Evolutionary conservation across 2,329 filamentous ascomycete genomes (phyloP), one percentile per base, ranked within the genome.

Genomic region (Fusarium azukiicola): DNA sequence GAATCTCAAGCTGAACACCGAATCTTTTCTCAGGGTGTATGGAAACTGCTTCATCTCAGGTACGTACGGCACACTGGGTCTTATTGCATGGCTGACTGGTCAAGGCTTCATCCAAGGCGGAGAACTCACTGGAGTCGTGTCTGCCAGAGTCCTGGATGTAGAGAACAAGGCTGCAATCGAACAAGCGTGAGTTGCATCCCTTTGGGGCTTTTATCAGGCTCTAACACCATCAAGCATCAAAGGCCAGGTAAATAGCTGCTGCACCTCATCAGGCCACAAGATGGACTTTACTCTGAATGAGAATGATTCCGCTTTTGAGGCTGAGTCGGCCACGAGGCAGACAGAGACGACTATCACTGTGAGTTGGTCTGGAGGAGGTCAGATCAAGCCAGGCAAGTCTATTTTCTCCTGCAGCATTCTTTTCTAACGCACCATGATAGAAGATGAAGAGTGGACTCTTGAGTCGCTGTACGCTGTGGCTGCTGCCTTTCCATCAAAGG

Each of bases 31-130:
- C 5, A 44, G 70, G 0, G 38, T 50, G 1, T 79, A 54, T 27
- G 78, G 77, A 3, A 64, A 76, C 36, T 47, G 63, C 32, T 74
- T 71, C 27, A 74, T 74, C 46, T 76, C 74, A 6, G 74, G 69
- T 67, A 72, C 47, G 61, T 4, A 16, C 16, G 21, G 47, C 23
- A 1, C 7, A 1, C 7, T 21, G 16, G 42, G 23, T 56, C 32
- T n/a, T 36, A 13, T 19, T 27, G 11, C 36, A 21, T 23, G 13
- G 19, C 52, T 56, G 16, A 23, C 11, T n/a, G 3, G n/a, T 4
- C 4, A 6, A 77, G 74, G 77, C 1, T 79, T 78, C 5, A 36
- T 78, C 6, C 23, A 67, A 1, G 78, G 78, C 4, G 75, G 77
- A 0, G 38, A 73, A 3, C 69, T 79, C 19, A 69, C 52, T 38